These are phyloP conservation scores for Pulveroboletus sp. DNA, from an alignment of 768 basidiomycete genomes.

Conservation along the genomic window DNA sequence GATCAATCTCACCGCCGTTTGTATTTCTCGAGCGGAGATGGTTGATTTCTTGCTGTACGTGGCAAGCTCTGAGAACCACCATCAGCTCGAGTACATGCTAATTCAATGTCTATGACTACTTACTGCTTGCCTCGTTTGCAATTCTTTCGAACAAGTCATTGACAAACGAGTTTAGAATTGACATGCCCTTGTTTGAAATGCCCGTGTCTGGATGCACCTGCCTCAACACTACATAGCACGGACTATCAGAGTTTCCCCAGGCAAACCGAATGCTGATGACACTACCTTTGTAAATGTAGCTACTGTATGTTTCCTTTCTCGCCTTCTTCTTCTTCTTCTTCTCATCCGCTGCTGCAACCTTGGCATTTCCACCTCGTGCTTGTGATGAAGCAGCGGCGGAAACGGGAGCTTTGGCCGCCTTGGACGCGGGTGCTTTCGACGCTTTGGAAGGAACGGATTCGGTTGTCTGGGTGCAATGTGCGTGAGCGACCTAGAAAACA, in stretches of 20 bases:
- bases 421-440: constrained; percentile 37
- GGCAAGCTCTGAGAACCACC: constrained; percentile 47
- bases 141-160: constrained; percentile 63
- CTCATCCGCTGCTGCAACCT: constrained; percentile 32
- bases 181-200: constrained; percentile 68
- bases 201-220: constrained; percentile 76
- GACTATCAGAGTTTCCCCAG: background rate
- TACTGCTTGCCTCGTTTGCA: constrained; percentile 51
- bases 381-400: constrained; percentile 35
- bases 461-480: background rate
- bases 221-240: constrained; percentile 48
- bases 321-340: constrained; percentile 56
- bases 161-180: constrained; percentile 59
- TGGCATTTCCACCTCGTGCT: constrained; percentile 29
- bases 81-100: background rate
- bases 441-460: constrained; percentile 21
- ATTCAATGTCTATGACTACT: constrained; percentile 10
- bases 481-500: background rate
- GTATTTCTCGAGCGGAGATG: constrained; percentile 71
- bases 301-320: constrained; percentile 58
- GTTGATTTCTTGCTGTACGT: constrained; percentile 72
- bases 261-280: constrained; percentile 1
- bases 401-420: constrained; percentile 52
- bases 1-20: constrained; percentile 67
- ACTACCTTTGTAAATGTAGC: constrained; percentile 63